phyloP scores from a whole-genome alignment of 768 basidiomycete genomes.

The Tylopilus cervinicoccineus region DNA sequence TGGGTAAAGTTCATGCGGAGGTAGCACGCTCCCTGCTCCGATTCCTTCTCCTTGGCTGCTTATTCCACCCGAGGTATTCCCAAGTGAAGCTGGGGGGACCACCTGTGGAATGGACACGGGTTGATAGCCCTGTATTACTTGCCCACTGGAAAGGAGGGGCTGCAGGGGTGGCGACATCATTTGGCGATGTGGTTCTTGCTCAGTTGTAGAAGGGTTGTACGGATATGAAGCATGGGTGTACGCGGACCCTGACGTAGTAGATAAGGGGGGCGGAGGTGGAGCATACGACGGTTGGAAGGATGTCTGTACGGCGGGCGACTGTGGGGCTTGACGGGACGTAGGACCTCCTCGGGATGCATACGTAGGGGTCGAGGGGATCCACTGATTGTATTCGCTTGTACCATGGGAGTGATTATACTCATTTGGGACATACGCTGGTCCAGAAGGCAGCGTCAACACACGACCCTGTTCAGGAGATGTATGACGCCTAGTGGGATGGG shows the following conservation, averaged over 20 bases:
- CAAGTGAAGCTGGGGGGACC: slow-evolving; percentile 3
- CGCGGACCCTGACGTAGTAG: slow-evolving; percentile 11
- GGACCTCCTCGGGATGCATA: too few species aligned
- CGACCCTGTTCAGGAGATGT: slow-evolving; percentile 19
- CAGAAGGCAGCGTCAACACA: slow-evolving; percentile 26
- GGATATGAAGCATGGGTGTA: slow-evolving; percentile 14
- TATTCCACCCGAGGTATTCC: slow-evolving; percentile 1
- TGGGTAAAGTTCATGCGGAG: slow-evolving; percentile 9
- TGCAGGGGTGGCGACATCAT: slow-evolving; percentile 16
- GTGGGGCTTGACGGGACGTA: slow-evolving; percentile 23
- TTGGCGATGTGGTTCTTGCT: slow-evolving; percentile 13
- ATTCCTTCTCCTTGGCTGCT: slow-evolving; percentile 18
- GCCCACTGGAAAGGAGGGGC: slow-evolving; percentile 5
- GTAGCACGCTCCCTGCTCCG: neutral
- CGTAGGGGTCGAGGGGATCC: slow-evolving; percentile 24
- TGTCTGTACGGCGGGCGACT: slow-evolving; percentile 26
- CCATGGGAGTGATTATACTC: slow-evolving; percentile 31
- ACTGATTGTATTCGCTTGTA: slow-evolving; percentile 33
- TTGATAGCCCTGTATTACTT: slow-evolving; percentile 15
- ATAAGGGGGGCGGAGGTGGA: slow-evolving; percentile 18
- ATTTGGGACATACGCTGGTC: slow-evolving; percentile 16
- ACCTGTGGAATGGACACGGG: slow-evolving; percentile 21
- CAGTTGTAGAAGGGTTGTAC: slow-evolving; percentile 5
- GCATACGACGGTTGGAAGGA: slow-evolving; percentile 29
- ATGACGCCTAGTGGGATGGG: slow-evolving; percentile 62